Conservation (phyloP, 2,329 filamentous ascomycete genomes). For the Dactylonectria macrodidyma region DNA sequence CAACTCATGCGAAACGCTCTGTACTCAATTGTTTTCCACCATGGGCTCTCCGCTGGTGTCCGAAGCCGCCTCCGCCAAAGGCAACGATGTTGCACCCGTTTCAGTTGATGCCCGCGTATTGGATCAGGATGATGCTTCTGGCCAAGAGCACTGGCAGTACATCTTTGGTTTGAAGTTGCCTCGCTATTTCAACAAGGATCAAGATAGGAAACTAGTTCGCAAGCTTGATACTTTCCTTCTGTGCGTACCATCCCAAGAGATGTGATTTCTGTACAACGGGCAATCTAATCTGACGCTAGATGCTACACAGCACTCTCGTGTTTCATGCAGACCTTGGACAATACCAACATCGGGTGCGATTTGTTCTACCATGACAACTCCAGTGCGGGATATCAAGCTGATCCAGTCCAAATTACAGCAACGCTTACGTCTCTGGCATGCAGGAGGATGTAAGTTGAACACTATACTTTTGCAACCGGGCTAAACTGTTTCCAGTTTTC, state of each 20-base stretch:
- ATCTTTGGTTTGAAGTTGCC: slow-evolving; percentile 21
- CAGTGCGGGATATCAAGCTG: neutral
- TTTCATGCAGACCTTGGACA: slow-evolving; percentile 33
- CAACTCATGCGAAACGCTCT: too few relatives aligned
- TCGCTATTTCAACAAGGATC: slow-evolving; percentile 30
- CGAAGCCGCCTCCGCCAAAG: slow-evolving; percentile 3
- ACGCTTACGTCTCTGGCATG: slow-evolving; percentile 36
- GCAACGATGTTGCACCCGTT: slow-evolving; percentile 11
- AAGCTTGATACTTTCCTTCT: slow-evolving; percentile 31
- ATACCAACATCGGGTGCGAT: slow-evolving; percentile 25
- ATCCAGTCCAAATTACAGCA: slow-evolving; percentile 10
- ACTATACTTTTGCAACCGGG: neutral
- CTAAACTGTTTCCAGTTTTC: slow-evolving; percentile 15
- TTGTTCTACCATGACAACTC: neutral
- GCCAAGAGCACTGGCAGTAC: slow-evolving; percentile 5
- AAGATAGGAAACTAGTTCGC: slow-evolving; percentile 23
- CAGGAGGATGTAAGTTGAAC: slow-evolving; percentile 25
- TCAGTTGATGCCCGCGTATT: slow-evolving; percentile 7
- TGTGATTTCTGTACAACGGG: neutral
- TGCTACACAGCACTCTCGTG: slow-evolving; percentile 29
- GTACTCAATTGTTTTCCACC: neutral
- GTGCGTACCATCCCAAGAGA: neutral
- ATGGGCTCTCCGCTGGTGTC: slow-evolving; percentile 15
- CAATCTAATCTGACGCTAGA: slow-evolving; percentile 3
- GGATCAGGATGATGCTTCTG: neutral